Conservation (phyloP, 495 filamentous ascomycete genomes). For the Corynascus novoguineensis region DNA sequence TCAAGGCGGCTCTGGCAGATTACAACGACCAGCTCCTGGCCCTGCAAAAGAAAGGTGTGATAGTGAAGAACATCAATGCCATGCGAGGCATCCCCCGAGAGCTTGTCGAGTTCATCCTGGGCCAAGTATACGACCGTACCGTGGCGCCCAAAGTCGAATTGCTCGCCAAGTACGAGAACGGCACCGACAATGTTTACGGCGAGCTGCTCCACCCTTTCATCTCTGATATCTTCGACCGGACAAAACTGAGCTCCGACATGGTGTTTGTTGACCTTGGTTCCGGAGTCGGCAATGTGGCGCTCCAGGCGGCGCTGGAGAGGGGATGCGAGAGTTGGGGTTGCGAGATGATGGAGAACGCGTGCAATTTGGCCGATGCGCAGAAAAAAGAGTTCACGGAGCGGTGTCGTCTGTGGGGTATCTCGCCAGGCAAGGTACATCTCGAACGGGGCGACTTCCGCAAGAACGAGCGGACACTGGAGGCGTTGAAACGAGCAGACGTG, state of each 20-base stretch:
- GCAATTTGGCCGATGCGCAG: conserved; percentile 78
- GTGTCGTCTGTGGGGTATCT: conserved; percentile 84
- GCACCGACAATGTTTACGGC: conserved; percentile 87
- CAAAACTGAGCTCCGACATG: conserved; percentile 66
- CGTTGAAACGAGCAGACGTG: conserved; percentile 79
- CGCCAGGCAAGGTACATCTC: conserved; percentile 70
- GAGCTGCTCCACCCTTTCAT: conserved; percentile 83
- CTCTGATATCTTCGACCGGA: conserved; percentile 71
- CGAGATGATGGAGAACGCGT: conserved; percentile 87
- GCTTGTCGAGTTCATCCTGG: conserved; percentile 74
- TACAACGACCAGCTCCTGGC: conserved; percentile 67
- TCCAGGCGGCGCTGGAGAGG: conserved; percentile 89
- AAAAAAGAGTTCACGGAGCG: conserved; percentile 78
- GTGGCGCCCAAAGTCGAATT: conserved; percentile 82
- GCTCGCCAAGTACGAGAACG: conserved; percentile 76
- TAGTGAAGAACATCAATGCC: conserved; percentile 61
- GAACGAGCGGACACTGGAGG: conserved; percentile 60
- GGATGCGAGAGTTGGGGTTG: conserved; percentile 95
- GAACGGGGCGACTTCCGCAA: conserved; percentile 80
- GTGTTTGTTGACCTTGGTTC: conserved; percentile 93
- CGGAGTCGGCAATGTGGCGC: conserved; percentile 89
- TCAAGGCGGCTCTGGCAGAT: conserved; percentile 60
- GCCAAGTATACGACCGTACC: conserved; percentile 83
- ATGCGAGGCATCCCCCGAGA: conserved; percentile 60
- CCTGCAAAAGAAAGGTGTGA: conserved; percentile 56